Percentiles rank a stretch among this genome's conserved stretches.
These are phyloP conservation scores for Eudorina sp. DNA, from an alignment of 139 green algal species.

Conservation along the genomic window DNA sequence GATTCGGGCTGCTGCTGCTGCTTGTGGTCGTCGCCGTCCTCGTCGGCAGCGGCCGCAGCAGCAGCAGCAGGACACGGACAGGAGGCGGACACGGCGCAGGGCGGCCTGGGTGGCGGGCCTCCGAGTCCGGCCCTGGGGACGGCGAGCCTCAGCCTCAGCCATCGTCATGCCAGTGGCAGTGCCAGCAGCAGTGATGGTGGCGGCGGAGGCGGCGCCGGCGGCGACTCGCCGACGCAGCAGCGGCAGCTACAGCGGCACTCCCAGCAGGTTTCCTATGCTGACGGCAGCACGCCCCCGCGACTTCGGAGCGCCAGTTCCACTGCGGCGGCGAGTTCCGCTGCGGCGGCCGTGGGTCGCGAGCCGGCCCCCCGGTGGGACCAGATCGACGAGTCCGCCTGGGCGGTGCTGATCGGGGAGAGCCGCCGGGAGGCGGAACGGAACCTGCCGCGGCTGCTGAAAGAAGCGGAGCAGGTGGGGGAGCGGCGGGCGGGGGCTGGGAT, in stretches of 20 bases:
- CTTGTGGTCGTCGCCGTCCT: too few species aligned
- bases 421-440: slow-evolving; percentile 8
- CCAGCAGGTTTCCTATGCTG: too few species aligned
- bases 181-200: background rate
- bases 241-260: background rate
- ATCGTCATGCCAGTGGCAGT: background rate
- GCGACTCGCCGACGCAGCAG: background rate
- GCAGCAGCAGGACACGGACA: background rate
- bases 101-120: too few species aligned
- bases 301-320: too few species aligned
- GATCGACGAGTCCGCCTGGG: background rate
- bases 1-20: too few species aligned
- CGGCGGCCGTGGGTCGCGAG: too few species aligned
- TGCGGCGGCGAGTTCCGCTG: too few species aligned
- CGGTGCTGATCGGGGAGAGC: background rate
- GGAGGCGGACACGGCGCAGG: too few species aligned
- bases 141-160: slow-evolving; percentile 28
- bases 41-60: too few species aligned
- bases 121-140: too few species aligned
- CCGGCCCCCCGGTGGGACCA: background rate
- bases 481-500: background rate
- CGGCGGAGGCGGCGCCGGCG: background rate
- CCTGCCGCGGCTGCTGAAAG: slow-evolving; percentile 17
- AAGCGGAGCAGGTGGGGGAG: slow-evolving; percentile 38
- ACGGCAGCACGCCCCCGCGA: too few species aligned